phyloP scores from a whole-genome alignment of 208 protist species.

The Leishmania major region DNA sequence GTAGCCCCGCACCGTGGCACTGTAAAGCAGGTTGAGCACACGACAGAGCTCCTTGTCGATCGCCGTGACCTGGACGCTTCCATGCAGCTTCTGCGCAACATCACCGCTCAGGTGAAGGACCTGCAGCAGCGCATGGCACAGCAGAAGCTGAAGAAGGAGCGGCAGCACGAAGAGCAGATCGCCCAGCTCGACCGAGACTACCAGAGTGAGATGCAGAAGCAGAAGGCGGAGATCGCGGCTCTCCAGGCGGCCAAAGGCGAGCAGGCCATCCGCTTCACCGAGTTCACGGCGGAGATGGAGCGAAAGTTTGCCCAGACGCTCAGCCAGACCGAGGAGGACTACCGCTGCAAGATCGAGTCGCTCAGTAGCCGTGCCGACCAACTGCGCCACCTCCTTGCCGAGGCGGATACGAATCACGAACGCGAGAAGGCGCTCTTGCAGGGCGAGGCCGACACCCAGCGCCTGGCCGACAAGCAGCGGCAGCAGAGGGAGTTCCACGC shows the following conservation, averaged over 20 bases:
- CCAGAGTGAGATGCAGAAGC: slow-evolving; percentile 64
- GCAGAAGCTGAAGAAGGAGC: slow-evolving; percentile 93
- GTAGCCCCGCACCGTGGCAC: slow-evolving; percentile 87
- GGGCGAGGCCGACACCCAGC: slow-evolving; percentile 41
- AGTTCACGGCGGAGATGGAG: slow-evolving; percentile 91
- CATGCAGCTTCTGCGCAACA: slow-evolving; percentile 57
- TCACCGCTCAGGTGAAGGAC: slow-evolving; percentile 89
- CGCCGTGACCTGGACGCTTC: slow-evolving; percentile 92
- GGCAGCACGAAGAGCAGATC: slow-evolving; percentile 94
- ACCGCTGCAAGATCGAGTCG: slow-evolving; percentile 91
- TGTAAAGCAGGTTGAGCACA: slow-evolving; percentile 83
- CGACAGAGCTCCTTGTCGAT: slow-evolving; percentile 95
- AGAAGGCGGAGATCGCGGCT: slow-evolving; percentile 67
- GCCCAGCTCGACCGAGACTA: slow-evolving; percentile 90
- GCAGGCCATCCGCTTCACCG: slow-evolving; percentile 95
- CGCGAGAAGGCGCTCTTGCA: slow-evolving; percentile 53
- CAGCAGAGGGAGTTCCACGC: slow-evolving; percentile 48
- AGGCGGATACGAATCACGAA: slow-evolving; percentile 67
- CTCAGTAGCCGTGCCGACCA: slow-evolving; percentile 78
- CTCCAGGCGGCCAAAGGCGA: slow-evolving; percentile 91
- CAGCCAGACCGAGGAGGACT: slow-evolving; percentile 85
- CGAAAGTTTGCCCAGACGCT: slow-evolving; percentile 62
- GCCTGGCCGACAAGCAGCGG: slow-evolving; percentile 47
- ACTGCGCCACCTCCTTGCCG: slow-evolving; percentile 73
- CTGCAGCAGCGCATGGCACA: slow-evolving; percentile 94